Conservation (phyloP, 2,329 filamentous ascomycete species). For the Colletotrichum sp. region DNA sequence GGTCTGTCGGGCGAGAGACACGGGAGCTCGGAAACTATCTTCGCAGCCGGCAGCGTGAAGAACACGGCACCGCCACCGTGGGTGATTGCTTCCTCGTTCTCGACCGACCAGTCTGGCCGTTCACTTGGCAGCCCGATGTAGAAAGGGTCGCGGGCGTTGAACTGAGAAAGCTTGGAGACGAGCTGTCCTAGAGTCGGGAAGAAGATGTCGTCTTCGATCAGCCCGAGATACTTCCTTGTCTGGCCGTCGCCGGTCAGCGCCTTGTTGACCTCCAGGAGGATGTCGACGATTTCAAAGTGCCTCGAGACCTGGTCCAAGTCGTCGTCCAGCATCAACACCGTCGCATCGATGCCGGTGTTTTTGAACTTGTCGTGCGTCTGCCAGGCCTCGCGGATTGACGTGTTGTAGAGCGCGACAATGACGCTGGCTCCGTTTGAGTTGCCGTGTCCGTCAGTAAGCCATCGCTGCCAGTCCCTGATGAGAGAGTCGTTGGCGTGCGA, state of each 20-base stretch:
- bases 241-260: conserved; percentile 38
- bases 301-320: conserved; percentile 34
- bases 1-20: conserved; percentile 30
- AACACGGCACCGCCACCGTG: conserved; percentile 51
- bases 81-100: conserved; percentile 40
- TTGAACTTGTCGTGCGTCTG: conserved; percentile 27
- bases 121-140: conserved; percentile 51
- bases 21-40: conserved; percentile 36
- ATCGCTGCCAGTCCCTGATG: conserved; percentile 47
- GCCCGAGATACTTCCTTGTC: conserved; percentile 44
- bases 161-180: conserved; percentile 36
- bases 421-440: conserved; percentile 47
- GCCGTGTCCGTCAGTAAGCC: conserved; percentile 46
- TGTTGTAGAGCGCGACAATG: conserved; percentile 45
- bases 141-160: conserved; percentile 33
- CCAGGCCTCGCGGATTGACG: conserved; percentile 34
- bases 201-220: conserved; percentile 53
- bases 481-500: conserved; percentile 41
- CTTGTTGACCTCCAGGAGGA: conserved; percentile 35
- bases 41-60: conserved; percentile 39
- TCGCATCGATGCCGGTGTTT: conserved; percentile 10
- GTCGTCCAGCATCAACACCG: conserved; percentile 35
- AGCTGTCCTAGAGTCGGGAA: conserved; percentile 46
- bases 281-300: conserved; percentile 42
- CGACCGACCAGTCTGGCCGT: conserved; percentile 44